These are phyloP conservation scores for Sarocladium kiliense DNA, from an alignment of 2,329 filamentous ascomycete genomes.

Conservation along the genomic window DNA sequence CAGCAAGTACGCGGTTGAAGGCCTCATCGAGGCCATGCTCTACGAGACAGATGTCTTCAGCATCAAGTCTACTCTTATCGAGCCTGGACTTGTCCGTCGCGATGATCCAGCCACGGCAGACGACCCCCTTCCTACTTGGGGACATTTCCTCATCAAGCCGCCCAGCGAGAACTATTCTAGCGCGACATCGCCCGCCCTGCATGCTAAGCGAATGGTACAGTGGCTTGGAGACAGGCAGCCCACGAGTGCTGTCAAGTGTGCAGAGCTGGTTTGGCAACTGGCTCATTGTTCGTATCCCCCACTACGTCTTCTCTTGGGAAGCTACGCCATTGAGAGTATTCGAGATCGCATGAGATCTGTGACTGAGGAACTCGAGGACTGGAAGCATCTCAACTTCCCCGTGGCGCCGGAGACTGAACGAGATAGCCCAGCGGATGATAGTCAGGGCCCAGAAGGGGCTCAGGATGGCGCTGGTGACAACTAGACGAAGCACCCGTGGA, in stretches of 20 bases:
- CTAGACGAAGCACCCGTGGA: not conserved
- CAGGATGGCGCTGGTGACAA: not conserved
- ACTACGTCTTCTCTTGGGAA: constrained; percentile 78
- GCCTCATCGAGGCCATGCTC: constrained; percentile 90
- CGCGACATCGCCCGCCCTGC: constrained; percentile 74
- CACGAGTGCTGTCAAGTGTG: constrained; percentile 86
- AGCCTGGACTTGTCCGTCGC: constrained; percentile 80
- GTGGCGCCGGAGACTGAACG: constrained; percentile 4
- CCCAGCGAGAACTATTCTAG: constrained; percentile 76
- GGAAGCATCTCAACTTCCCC: constrained; percentile 78
- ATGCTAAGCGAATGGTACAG: constrained; percentile 86
- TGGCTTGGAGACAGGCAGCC: constrained; percentile 93
- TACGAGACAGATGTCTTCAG: constrained; percentile 92
- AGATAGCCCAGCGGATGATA: constrained; percentile 1
- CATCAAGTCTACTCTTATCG: constrained; percentile 88
- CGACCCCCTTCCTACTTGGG: constrained; percentile 71
- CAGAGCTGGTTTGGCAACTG: constrained; percentile 89
- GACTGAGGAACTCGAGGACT: constrained; percentile 91
- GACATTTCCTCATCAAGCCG: constrained; percentile 86
- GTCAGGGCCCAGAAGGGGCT: not conserved
- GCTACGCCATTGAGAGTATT: constrained; percentile 94
- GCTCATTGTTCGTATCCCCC: constrained; percentile 95
- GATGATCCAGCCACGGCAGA: constrained; percentile 64
- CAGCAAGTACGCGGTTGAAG: constrained; percentile 95
- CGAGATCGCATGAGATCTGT: constrained; percentile 83